These are phyloP conservation scores for Mortierella sp. DNA, from an alignment of 371 early-diverging fungal genomes.

Conservation along the genomic window DNA sequence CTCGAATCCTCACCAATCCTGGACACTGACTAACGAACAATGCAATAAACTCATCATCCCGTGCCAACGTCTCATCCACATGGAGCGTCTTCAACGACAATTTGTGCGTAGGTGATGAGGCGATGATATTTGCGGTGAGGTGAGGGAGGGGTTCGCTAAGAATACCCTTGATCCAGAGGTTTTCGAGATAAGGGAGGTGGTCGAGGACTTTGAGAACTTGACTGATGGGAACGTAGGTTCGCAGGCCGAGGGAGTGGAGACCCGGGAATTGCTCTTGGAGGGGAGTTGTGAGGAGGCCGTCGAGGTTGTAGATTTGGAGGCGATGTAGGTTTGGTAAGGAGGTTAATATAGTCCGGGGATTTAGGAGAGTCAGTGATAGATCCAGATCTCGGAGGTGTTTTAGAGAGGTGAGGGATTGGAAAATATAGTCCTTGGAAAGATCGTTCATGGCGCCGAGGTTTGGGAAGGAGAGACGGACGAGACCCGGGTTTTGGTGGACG, in stretches of 20 bases:
- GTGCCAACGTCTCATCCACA: not conserved
- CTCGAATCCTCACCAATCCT: not conserved
- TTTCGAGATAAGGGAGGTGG: not conserved
- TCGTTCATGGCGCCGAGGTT: not conserved
- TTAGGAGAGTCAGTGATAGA: not conserved
- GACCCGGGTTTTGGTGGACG: not conserved
- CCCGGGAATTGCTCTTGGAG: not conserved
- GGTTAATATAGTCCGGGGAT: not conserved
- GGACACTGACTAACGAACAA: not conserved
- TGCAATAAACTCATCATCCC: not conserved
- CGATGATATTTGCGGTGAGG: not conserved
- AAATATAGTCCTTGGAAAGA: not conserved
- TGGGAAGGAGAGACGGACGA: not conserved
- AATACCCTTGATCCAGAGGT: not conserved
- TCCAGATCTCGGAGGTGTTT: not conserved
- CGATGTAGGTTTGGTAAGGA: not conserved
- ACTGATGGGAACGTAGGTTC: not conserved
- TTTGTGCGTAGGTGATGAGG: not conserved
- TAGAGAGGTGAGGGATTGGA: not conserved
- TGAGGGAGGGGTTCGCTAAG: not conserved
- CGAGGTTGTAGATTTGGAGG: not conserved
- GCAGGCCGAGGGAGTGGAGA: not conserved
- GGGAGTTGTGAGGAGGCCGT: not conserved
- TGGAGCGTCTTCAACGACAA: not conserved
- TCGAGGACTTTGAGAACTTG: not conserved